Evolutionary conservation across 2,329 filamentous ascomycete species (phyloP), one percentile per base, ranked within the genome.

Genomic region (Whalleya microplaca): DNA sequence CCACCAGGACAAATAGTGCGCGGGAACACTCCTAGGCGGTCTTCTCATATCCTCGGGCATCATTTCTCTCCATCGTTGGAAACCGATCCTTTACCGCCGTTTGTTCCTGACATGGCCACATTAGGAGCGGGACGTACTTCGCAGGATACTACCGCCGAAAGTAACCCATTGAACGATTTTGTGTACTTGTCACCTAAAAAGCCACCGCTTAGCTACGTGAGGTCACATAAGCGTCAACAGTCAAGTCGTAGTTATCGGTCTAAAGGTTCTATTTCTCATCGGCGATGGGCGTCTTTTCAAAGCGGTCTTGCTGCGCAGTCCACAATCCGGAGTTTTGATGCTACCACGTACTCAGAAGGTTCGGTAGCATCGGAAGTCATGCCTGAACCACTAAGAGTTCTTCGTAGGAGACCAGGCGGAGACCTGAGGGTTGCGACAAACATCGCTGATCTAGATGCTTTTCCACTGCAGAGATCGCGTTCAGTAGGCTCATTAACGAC

Each of bases 391-490:
- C 73, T 84, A 6, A 83, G 87, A 44, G 79, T 88, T 42, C 79
- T 95, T 59, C 82, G 91, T 58, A 80, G 91, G 68, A 82, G 87
- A 14, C 91, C 90, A 6, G 91, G 90, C 46, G 90, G 91, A 32
- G 86, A 94, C 70, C 74, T 95, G 46, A 83, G 88, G 59, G 88
- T 86, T 16, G 88, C 84, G 40, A 82, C 81, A 18, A 88, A 87
- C 56, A 83, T 88, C 27, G 82, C 83, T 41, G 87, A 90, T 29
- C 71, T 87, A 2, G 83, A 87, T 45, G 68, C 73, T 8, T 67
- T 74, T 14, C 73, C 75, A 1, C 65, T 85, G 41, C 78, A 80
- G 51, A 79, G 79, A 67, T 84, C 84, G 16, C 80, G 76, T 41
- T 88, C 85, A 12, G 80, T 82, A 2, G 84, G 81, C 1, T 87